Percentiles rank a stretch among this genome's conserved stretches.
These are phyloP conservation scores for Cutaneotrichosporon daszewskae DNA, from an alignment of 1,284 basidiomycete genomes.

Conservation along the genomic window DNA sequence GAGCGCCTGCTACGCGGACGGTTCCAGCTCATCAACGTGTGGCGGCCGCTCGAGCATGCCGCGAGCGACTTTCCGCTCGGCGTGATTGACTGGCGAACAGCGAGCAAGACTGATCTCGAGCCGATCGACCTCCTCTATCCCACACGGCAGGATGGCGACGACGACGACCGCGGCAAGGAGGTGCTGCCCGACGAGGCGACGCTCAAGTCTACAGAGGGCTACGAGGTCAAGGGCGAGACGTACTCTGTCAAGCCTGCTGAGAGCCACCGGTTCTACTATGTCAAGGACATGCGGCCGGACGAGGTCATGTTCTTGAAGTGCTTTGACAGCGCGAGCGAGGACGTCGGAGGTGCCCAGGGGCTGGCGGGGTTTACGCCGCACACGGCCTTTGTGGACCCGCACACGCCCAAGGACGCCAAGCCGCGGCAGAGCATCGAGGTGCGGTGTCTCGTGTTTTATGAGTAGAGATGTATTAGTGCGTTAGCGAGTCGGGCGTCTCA, in stretches of 20 bases:
- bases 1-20: slow-evolving; percentile 14
- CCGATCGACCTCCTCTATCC: slow-evolving; percentile 16
- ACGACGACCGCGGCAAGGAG: slow-evolving; percentile 18
- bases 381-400: slow-evolving; percentile 15
- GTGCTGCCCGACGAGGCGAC: slow-evolving; percentile 1
- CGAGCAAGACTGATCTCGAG: slow-evolving; percentile 7
- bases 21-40: slow-evolving; percentile 22
- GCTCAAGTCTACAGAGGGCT: slow-evolving; percentile 5
- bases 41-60: slow-evolving; percentile 14
- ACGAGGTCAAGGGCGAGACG: slow-evolving; percentile 17
- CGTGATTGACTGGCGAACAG: slow-evolving; percentile 17
- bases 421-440: slow-evolving; percentile 21
- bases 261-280: slow-evolving; percentile 15
- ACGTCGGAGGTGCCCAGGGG: slow-evolving; percentile 3
- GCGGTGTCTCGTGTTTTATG: slow-evolving; percentile 19
- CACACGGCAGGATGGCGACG: slow-evolving; percentile 3
- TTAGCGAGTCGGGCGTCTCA: too few species aligned
- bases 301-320: slow-evolving; percentile 22
- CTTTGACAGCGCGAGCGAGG: slow-evolving; percentile 13
- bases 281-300: slow-evolving; percentile 18
- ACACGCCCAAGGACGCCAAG: slow-evolving; percentile 9
- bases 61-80: slow-evolving; percentile 14
- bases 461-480: slow-evolving; percentile 5
- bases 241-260: slow-evolving; percentile 13
- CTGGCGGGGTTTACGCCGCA: slow-evolving; percentile 18